Conservation (phyloP, 2,329 filamentous ascomycete species). For the Xylaria arbuscula region DNA sequence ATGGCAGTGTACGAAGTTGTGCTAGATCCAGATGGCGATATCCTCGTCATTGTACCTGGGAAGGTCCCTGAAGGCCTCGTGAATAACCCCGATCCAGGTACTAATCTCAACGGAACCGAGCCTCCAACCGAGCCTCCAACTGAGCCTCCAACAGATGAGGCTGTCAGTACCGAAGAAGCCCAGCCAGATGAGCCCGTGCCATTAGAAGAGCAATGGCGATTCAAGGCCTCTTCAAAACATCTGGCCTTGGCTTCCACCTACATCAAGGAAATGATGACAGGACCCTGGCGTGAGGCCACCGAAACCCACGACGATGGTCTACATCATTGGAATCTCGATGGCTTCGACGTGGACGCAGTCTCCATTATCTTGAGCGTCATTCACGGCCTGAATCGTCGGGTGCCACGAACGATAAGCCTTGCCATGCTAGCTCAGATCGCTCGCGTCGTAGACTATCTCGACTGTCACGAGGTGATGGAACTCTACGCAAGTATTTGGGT, state of each 20-base stretch:
- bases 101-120: not conserved
- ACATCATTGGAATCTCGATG: conserved; percentile 19
- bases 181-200: not conserved
- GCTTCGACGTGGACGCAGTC: conserved; percentile 24
- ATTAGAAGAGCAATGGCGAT: conserved; percentile 16
- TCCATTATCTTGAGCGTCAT: conserved; percentile 24
- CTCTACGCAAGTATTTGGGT: conserved; percentile 34
- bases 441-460: conserved; percentile 26
- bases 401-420: conserved; percentile 24
- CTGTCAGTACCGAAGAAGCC: not conserved
- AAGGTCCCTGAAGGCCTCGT: not conserved
- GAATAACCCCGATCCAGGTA: not conserved
- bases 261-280: conserved; percentile 30
- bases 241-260: conserved; percentile 24
- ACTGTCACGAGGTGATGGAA: conserved; percentile 31
- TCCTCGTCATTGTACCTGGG: conserved; percentile 27
- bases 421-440: conserved; percentile 26
- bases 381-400: conserved; percentile 29
- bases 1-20: conserved; percentile 24
- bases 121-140: not conserved
- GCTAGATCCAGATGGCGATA: conserved; percentile 32
- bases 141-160: not conserved
- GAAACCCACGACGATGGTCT: conserved; percentile 27
- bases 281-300: conserved; percentile 25
- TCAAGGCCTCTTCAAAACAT: conserved; percentile 33